Base-by-base conservation (phyloP, 768 basidiomycete species). In the Gymnopilus junonius region DNA sequence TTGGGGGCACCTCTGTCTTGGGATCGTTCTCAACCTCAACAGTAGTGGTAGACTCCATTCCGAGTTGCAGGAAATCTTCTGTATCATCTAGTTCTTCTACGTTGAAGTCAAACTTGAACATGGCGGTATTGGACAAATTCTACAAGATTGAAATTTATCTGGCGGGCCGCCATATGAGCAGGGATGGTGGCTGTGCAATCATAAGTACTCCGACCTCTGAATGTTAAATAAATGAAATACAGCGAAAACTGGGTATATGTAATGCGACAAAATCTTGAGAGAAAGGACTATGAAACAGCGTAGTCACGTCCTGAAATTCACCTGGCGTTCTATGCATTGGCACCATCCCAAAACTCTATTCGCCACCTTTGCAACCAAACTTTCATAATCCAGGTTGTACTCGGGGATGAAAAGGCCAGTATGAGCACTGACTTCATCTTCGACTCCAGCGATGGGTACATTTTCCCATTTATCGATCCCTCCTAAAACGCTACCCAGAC, bases 101-200 rank as follows among this genome's bases (percentile, higher is more conserved):
- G 61, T 87, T 81, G 67, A 93, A 93, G 69, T 89, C 81, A 71
- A 90, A 91, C 66, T 86, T 89, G 82, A 90, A 90, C 85, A 87
- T 87, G 58, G 48, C 58, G 31, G 55, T 55, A 23, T 51, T n/a
- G 14, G 11, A 27, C 15, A 40, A 42, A 45, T 51, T n/a, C 4
- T 11, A 27, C 15, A 40, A 42, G 32, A 42, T 1, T 4, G 39
- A 57, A 57, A 34, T 58, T 55, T 55, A 37, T 51, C 48, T 31
- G 25, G n/a, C 48, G 48, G 48, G 14, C 29, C 48, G 29, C n/a
- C n/a, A n/a, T n/a, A 29, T 15, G 14, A 29, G 11, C 3, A 15
- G 3, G 21, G 32, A 20, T 4, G 8, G 56, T 58, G 56, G 56
- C 56, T 58, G 43, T 58, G 56, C 56, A 15, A 14, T 31, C 21